A percentile compares a stretch with the other conserved stretches of the same genome.
phyloP scores from a whole-genome alignment of 1,284 basidiomycete species.

The Cutaneotrichosporon spelunceum region DNA sequence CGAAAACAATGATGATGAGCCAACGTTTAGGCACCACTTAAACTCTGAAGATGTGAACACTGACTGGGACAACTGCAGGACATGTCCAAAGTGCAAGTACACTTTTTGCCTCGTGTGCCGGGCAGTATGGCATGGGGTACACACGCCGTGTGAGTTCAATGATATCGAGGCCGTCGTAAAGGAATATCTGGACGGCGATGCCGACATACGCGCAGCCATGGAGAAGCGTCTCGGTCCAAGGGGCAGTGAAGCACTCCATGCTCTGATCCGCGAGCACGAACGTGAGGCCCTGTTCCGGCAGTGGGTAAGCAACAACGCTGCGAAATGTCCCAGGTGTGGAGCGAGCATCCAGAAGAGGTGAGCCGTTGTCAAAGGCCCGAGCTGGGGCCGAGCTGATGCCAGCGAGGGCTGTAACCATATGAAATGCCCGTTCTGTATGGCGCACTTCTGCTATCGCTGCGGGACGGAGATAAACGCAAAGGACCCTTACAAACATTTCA shows the following conservation, averaged over 20 bases:
- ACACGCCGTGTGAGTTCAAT: constrained; percentile 37
- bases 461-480: constrained; percentile 34
- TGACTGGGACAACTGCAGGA: constrained; percentile 39
- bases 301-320: constrained; percentile 43
- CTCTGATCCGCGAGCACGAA: constrained; percentile 14
- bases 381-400: not conserved
- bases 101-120: constrained; percentile 46
- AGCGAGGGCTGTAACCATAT: constrained; percentile 51
- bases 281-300: constrained; percentile 15
- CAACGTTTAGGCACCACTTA: not conserved
- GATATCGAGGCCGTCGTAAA: constrained; percentile 23
- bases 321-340: constrained; percentile 45
- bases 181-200: constrained; percentile 42
- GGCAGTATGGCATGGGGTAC: constrained; percentile 47
- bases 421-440: constrained; percentile 42
- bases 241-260: constrained; percentile 9
- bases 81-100: constrained; percentile 37
- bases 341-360: constrained; percentile 47
- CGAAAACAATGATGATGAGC: not conserved
- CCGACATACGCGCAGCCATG: constrained; percentile 20
- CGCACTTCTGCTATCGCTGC: constrained; percentile 51
- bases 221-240: constrained; percentile 9
- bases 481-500: constrained; percentile 48
- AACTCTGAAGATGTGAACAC: not conserved
- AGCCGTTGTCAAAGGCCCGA: not conserved